Evolutionary conservation across 129 eudicot genomes (phyloP).

Genomic region (Lactuca sativa): DNA sequence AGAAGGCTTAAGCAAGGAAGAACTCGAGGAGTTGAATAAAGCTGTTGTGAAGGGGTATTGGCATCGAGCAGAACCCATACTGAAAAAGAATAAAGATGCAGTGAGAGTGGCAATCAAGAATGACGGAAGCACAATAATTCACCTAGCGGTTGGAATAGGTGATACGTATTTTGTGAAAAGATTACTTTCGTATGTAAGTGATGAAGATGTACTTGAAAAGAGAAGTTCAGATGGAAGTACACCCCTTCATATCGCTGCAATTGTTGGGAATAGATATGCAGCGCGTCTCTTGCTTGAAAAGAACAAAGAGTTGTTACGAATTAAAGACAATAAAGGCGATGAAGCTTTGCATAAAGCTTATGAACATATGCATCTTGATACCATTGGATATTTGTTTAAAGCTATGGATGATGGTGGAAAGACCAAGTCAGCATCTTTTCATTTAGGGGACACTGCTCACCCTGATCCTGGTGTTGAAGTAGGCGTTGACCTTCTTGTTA

Average conservation of each 20-base stretch:
- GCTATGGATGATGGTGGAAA: background rate
- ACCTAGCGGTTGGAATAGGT: background rate
- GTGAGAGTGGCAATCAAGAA: background rate
- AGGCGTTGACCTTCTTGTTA: background rate
- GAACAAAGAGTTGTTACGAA: background rate
- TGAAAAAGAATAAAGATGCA: background rate
- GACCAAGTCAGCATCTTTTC: too few species aligned
- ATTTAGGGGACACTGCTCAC: background rate
- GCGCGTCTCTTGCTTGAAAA: background rate
- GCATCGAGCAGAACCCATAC: background rate
- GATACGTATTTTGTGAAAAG: background rate
- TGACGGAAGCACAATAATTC: conserved; percentile 4
- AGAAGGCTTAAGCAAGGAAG: background rate
- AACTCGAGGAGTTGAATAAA: background rate
- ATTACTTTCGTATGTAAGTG: background rate
- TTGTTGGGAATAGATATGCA: conserved; percentile 9
- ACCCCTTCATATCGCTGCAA: conserved; percentile 9
- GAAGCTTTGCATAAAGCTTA: background rate
- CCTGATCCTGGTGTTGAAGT: background rate
- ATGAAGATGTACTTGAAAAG: background rate
- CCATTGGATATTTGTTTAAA: background rate
- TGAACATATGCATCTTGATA: conserved; percentile 3
- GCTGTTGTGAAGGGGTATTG: background rate
- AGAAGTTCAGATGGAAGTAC: conserved; percentile 13
- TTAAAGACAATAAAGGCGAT: background rate